Base-by-base conservation (phyloP, 495 filamentous ascomycete genomes). In the Daldinia grandis region DNA sequence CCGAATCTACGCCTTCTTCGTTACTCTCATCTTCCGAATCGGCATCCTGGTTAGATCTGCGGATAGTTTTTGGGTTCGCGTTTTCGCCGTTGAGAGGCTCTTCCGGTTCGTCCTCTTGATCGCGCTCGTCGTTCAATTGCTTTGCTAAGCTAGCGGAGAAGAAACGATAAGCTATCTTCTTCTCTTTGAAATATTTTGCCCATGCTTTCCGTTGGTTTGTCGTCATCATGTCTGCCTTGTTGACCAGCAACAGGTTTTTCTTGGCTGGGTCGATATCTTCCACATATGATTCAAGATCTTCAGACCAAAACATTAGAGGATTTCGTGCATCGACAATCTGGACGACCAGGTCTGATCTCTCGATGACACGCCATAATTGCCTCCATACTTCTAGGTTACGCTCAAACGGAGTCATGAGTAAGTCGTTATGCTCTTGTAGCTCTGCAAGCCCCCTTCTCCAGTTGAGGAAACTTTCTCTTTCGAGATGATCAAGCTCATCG, bases 221-320 rank as follows among this genome's bases (percentile, higher is more conserved):
- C 15, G 93, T 95, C 93, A 99, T 93, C 96, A 99, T 97, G 83
- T 99, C 96, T 42, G 96, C 95, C 86, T 99, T 99, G 83, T 99
- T 99, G 60, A 99, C 93, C 38, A 99, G 82, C 50, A 99, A 80
- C 73, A 99, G 75, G 78, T 99, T 99, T 70, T 92, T 86, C 85
- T 99, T 99, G 75, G 86, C 88, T 1, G 89, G 79, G 75, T 93
- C 90, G 28, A 98, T 91, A 78, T 97, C 93, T 82, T 95, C 93
- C 53, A 98, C 95, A 72, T 99, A 99, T 60, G 80, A 85, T 76
- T 98, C 96, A 55, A 99, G 79, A 81, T 98, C 96, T 76, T 97
- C 95, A 10, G 89, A 97, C 15, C 96, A 88, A 81, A 98, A 99
- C 72, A 97, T 86, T 10, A 98, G 83, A 5, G 96, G 96, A 80